Evolutionary conservation across 495 filamentous ascomycete species (phyloP), one percentile per base, ranked within the genome.

Genomic region (Podospora anserina): DNA sequence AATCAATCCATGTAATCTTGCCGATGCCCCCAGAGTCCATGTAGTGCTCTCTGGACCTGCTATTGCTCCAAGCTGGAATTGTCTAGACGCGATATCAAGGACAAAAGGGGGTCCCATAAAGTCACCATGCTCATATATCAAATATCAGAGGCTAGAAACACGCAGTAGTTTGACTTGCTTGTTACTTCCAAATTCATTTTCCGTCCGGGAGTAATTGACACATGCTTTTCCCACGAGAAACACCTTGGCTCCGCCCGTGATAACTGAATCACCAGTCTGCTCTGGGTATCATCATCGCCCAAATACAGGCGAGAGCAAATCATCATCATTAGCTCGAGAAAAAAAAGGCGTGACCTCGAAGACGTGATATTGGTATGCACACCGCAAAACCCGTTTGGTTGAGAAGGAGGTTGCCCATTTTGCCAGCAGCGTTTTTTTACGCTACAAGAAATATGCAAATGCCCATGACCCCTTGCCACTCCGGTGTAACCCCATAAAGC

Each of bases 401-500:
- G 69, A 76, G 67, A 75, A 76, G 78, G 77, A 49, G 39, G n/a
- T 78, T 79, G 72, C 76, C 80, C 78, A 79, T 81, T 82, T 82
- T 81, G 77, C 72, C 72, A 78, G 82, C 73, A 78, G 76, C 81
- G 71, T 72, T 77, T 76, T 63, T 76, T 74, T 70, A 69, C 76
- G 83, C 85, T 86, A 87, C 82, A 76, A 83, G 30, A 81, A 49
- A 82, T 78, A 86, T 85, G 85, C 83, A 85, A 80, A 84, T 84
- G 80, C 77, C 74, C 62, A 75, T 78, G 70, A 72, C 77, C 77
- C 75, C 77, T 75, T 75, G 71, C 71, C 77, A 79, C 76, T 79
- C 77, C 77, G 76, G 74, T 77, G 71, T 78, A 74, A 79, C 77
- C 77, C 77, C 78, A 72, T 78, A 79, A 78, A 72, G 75, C 77